These are phyloP conservation scores for Talaromyces wortmannii DNA, from an alignment of 495 filamentous ascomycete species.

Conservation along the genomic window DNA sequence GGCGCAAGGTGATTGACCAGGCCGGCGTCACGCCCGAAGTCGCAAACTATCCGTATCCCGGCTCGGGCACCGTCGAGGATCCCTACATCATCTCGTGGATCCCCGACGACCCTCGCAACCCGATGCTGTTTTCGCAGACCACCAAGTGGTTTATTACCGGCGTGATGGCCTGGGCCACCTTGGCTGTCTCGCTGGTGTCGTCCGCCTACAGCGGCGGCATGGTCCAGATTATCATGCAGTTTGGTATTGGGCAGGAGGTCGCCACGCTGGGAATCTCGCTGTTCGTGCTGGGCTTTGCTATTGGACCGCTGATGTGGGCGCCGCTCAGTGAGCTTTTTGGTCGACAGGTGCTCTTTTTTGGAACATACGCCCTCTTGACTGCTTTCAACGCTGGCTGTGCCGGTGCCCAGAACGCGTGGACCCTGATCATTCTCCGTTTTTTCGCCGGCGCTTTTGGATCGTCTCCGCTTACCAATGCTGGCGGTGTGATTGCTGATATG, in stretches of 20 bases:
- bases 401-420: conserved; percentile 53
- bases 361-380: conserved; percentile 56
- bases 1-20: conserved; percentile 42
- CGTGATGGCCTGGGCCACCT: conserved; percentile 57
- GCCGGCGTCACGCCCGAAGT: conserved; percentile 49
- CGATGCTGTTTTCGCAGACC: conserved; percentile 51
- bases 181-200: conserved; percentile 70
- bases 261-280: conserved; percentile 63
- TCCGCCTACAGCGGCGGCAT: conserved; percentile 72
- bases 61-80: conserved; percentile 64
- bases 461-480: conserved; percentile 64
- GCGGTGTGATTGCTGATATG: conserved; percentile 72
- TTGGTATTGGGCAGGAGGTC: conserved; percentile 52
- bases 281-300: conserved; percentile 68
- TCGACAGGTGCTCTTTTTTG: conserved; percentile 60
- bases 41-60: conserved; percentile 53
- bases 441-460: conserved; percentile 74
- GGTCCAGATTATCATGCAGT: conserved; percentile 49
- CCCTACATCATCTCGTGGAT: conserved; percentile 73
- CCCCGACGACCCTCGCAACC: conserved; percentile 63
- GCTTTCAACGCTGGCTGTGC: conserved; percentile 64
- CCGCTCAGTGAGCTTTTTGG: conserved; percentile 68
- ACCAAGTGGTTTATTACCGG: conserved; percentile 70
- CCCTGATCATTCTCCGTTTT: conserved; percentile 69
- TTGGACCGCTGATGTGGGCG: conserved; percentile 60